phyloP scores from a whole-genome alignment of 768 basidiomycete genomes.

The Phanerochaete carnosa region DNA sequence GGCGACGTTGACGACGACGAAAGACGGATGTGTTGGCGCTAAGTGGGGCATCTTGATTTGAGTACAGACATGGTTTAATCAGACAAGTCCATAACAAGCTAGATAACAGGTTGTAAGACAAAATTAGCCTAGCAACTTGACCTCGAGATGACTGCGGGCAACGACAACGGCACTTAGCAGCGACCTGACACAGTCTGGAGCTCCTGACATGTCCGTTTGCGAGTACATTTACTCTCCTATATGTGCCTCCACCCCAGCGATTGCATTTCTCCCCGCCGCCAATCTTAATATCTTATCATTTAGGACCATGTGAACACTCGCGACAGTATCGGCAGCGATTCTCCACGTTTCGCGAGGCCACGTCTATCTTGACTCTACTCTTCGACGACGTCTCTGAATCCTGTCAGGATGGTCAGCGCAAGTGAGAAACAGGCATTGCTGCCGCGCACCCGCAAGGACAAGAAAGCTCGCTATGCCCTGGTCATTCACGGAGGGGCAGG shows the following conservation, averaged over 20 bases:
- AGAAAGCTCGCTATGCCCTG: constrained; percentile 34
- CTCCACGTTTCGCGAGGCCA: neutral
- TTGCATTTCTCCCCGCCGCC: neutral
- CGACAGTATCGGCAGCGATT: neutral
- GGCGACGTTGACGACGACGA: constrained; percentile 18
- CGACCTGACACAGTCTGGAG: neutral
- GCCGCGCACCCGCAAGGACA: neutral
- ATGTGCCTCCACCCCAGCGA: neutral
- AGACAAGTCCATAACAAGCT: neutral
- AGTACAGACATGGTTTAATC: too few species aligned
- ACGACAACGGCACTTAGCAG: neutral
- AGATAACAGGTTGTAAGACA: neutral
- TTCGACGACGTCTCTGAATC: neutral
- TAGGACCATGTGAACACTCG: neutral
- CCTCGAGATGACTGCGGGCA: neutral
- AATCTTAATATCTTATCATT: neutral
- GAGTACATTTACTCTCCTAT: neutral
- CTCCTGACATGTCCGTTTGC: neutral
- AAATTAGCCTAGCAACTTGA: neutral
- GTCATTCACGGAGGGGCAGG: constrained; percentile 84
- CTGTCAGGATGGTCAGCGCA: neutral
- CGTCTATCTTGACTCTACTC: neutral
- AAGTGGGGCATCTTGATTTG: neutral
- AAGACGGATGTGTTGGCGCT: constrained; percentile 8
- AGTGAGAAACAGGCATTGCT: constrained; percentile 19